A percentile compares a stretch with the other conserved stretches of the same genome.
These are phyloP conservation scores for Knoxdaviesia capensis DNA, from an alignment of 2,329 filamentous ascomycete genomes.

Conservation along the genomic window DNA sequence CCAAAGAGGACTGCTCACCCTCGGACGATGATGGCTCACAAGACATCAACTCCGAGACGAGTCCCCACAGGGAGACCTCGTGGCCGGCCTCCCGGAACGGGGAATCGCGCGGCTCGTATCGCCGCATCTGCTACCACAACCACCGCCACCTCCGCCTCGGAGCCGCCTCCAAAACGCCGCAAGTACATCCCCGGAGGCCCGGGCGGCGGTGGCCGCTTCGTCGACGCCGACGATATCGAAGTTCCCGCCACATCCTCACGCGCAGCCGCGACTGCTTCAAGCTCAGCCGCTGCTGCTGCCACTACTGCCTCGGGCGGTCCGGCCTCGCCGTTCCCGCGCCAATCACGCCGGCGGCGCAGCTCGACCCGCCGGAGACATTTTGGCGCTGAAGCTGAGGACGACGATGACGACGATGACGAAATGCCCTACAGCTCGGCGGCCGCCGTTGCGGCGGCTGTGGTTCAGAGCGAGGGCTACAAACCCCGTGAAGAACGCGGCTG, in stretches of 20 bases:
- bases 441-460: constrained; percentile 68
- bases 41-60: constrained; percentile 2
- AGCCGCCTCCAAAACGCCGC: constrained; percentile 49
- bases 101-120: constrained; percentile 19
- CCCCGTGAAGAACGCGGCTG: constrained; percentile 89
- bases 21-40: constrained; percentile 1
- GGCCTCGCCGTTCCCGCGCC: too few species aligned
- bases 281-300: not conserved
- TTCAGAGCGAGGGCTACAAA: constrained; percentile 91
- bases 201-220: constrained; percentile 67
- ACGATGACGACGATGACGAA: constrained; percentile 28
- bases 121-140: constrained; percentile 10
- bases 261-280: not conserved
- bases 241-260: constrained; percentile 19
- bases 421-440: constrained; percentile 75
- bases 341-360: too few species aligned
- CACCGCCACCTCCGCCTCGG: constrained; percentile 18
- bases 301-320: too few species aligned
- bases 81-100: constrained; percentile 23
- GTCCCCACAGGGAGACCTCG: constrained; percentile 20
- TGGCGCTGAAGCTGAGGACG: too few species aligned
- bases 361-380: too few species aligned
- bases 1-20: not conserved
- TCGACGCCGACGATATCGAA: constrained; percentile 50
- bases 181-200: constrained; percentile 74